Conservation (phyloP, 306 rosid genomes). For the Astragalus glycyphyllos region DNA sequence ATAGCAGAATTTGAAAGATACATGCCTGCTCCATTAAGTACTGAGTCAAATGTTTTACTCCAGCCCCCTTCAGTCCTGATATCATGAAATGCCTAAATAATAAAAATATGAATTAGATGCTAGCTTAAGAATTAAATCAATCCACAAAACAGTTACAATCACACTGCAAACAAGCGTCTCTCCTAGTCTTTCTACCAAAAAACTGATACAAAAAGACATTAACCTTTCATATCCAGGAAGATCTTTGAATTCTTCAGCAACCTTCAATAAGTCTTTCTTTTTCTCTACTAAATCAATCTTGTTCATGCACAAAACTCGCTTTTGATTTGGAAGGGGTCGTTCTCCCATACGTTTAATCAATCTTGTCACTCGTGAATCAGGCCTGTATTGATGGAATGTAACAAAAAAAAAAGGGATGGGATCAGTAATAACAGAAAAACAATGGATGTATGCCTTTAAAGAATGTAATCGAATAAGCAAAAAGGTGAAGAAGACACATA, state of each 20-base stretch:
- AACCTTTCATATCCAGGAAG: conserved; percentile 96
- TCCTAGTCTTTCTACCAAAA: conserved; percentile 8
- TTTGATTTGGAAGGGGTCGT: conserved; percentile 67
- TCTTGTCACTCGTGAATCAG: conserved; percentile 80
- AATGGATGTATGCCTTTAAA: conserved; percentile 10
- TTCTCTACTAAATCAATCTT: conserved; percentile 93
- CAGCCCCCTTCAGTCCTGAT: conserved; percentile 90
- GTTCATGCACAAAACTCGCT: conserved; percentile 86
- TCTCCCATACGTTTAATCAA: conserved; percentile 81
- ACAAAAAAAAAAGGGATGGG: conserved; percentile 18
- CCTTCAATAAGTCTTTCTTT: conserved; percentile 85
- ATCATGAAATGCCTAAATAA: conserved; percentile 85
- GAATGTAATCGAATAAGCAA: neutral
- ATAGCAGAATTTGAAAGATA: conserved; percentile 43
- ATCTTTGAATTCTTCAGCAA: conserved; percentile 80
- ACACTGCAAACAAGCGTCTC: conserved; percentile 3
- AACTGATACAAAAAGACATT: conserved; percentile 24
- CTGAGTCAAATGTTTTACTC: conserved; percentile 76
- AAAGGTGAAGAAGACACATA: neutral
- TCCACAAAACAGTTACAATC: conserved; percentile 29
- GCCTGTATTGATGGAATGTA: conserved; percentile 55
- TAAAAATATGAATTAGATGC: conserved; percentile 43
- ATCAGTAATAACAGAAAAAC: conserved; percentile 30
- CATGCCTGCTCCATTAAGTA: conserved; percentile 92
- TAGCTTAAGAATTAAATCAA: conserved; percentile 23